Evolutionary conservation across 2,329 filamentous ascomycete genomes (phyloP), one percentile per base, ranked within the genome.

Genomic region (Xylariales sp.): DNA sequence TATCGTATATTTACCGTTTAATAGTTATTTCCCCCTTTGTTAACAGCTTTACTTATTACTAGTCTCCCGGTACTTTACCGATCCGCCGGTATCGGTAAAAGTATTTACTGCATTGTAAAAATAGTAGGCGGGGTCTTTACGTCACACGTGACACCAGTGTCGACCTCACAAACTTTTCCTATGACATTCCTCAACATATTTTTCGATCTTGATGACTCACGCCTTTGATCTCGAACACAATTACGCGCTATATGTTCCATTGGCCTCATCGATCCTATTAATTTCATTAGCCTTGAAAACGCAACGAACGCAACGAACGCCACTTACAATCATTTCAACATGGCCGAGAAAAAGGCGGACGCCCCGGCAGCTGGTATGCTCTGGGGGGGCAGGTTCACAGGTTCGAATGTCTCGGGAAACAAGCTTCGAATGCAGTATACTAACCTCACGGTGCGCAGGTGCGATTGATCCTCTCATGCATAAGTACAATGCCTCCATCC

Each of bases 381-480:
- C 43, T 80, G 76, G 76, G 76, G 76, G 51, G 76, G 76, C 51
- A 69, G 77, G 47, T 81, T 82, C 58, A 80, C 76, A 49, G 75
- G 73, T 75, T 50, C 50, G 59, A 54, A 41, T 25, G 25, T 40
- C 31, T 38, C 31, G 32, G 22, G 25, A 43, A 41, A 35, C 31
- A 44, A 38, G 31, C 35, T 39, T 43, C 42, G 29, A 29, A 25
- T 49, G 44, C 53, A 40, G 42, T 40, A 45, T 31, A 35, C 27
- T 46, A 38, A 61, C 55, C 38, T 54, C 25, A 31, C 49, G 7
- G 14, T 14, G 10, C 34, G 43, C 54, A 86, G 86, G 87, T 70
- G 84, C 78, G 53, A 79, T 91, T 51, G 87, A 94, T 65, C 86
- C 88, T 40, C 76, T 94, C 39, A 95, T 95, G 88, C 75, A 82